A percentile compares a stretch with the other conserved stretches of the same genome.
Evolutionary conservation across 1,284 basidiomycete genomes (phyloP).

Genomic region (Mycosarcoma mackinlayi): DNA sequence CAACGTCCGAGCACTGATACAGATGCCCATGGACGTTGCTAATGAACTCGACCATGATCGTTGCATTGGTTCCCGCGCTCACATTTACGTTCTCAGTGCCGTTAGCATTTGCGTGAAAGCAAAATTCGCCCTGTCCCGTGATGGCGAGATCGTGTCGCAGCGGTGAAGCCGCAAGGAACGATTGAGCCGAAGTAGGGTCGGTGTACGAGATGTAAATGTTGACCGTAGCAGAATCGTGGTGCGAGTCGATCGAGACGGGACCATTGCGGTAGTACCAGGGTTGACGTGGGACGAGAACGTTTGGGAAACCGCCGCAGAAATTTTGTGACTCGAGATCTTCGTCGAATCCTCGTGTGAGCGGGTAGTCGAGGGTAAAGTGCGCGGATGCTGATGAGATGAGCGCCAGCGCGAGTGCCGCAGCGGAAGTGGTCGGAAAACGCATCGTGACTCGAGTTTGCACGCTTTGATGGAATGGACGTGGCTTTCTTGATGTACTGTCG

Average conservation of each 20-base stretch:
- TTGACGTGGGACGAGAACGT: conserved; percentile 22
- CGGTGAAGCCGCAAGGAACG: conserved; percentile 15
- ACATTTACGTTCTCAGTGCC: conserved; percentile 1
- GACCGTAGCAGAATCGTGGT: conserved; percentile 42
- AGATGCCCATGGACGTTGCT: conserved; percentile 36
- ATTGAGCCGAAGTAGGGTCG: conserved; percentile 16
- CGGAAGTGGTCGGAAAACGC: neutral
- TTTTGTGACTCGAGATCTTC: conserved; percentile 40
- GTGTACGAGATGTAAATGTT: conserved; percentile 48
- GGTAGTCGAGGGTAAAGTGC: conserved; percentile 46
- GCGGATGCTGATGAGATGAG: conserved; percentile 16
- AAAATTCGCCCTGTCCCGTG: conserved; percentile 36
- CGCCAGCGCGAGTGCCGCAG: conserved; percentile 7
- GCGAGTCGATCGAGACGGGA: conserved; percentile 39
- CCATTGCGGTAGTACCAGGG: conserved; percentile 42
- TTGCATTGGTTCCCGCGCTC: conserved; percentile 31
- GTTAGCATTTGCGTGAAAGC: conserved; percentile 36
- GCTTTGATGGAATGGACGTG: no score
- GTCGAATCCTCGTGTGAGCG: conserved; percentile 37
- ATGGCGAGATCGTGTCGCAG: conserved; percentile 25
- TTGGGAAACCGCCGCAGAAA: conserved; percentile 50
- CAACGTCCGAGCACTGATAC: conserved; percentile 48
- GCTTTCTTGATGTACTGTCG: no score
- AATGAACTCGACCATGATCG: conserved; percentile 51
- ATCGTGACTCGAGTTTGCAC: no score